phyloP scores from a whole-genome alignment of 164 flowering plant genomes.

The Berberis vulgaris region DNA sequence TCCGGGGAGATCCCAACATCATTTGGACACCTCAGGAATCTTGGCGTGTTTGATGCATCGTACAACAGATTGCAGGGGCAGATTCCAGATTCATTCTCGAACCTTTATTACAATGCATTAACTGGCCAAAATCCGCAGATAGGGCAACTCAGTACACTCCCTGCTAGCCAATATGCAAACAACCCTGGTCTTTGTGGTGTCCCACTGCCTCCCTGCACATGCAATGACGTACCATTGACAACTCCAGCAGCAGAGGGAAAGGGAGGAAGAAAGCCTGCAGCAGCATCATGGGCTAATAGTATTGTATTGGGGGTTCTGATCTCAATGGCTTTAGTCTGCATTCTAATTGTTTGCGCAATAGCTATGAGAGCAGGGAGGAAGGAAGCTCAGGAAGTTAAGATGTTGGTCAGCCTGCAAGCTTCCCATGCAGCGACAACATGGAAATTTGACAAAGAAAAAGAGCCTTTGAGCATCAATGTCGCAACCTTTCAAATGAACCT shows the following conservation, averaged over 20 bases:
- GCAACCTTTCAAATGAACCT: slow-evolving; percentile 66
- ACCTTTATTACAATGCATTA: slow-evolving; percentile 65
- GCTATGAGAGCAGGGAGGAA: slow-evolving; percentile 56
- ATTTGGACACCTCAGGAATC: slow-evolving; percentile 53
- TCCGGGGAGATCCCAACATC: slow-evolving; percentile 76
- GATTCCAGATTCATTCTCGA: slow-evolving; percentile 80
- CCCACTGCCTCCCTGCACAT: slow-evolving; percentile 61
- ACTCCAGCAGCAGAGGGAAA: slow-evolving; percentile 10
- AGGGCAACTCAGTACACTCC: slow-evolving; percentile 86
- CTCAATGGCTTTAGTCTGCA: slow-evolving; percentile 52
- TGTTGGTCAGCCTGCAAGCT: slow-evolving; percentile 63
- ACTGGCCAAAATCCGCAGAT: slow-evolving; percentile 73
- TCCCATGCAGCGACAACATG: slow-evolving; percentile 74
- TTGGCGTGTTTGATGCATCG: slow-evolving; percentile 91
- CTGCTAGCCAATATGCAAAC: slow-evolving; percentile 63
- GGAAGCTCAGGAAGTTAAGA: slow-evolving; percentile 55
- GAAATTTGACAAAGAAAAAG: slow-evolving; percentile 82
- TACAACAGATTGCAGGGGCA: slow-evolving; percentile 71
- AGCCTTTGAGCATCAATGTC: slow-evolving; percentile 71
- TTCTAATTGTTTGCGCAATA: slow-evolving; percentile 65
- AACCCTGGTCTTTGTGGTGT: slow-evolving; percentile 96
- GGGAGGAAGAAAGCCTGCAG: slow-evolving; percentile 11
- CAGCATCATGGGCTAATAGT: slow-evolving; percentile 69
- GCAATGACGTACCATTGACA: slow-evolving; percentile 10
- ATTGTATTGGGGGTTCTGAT: slow-evolving; percentile 61